Conservation (phyloP, 208 protist genomes). For the Leptomonas pyrrhocoris region DNA sequence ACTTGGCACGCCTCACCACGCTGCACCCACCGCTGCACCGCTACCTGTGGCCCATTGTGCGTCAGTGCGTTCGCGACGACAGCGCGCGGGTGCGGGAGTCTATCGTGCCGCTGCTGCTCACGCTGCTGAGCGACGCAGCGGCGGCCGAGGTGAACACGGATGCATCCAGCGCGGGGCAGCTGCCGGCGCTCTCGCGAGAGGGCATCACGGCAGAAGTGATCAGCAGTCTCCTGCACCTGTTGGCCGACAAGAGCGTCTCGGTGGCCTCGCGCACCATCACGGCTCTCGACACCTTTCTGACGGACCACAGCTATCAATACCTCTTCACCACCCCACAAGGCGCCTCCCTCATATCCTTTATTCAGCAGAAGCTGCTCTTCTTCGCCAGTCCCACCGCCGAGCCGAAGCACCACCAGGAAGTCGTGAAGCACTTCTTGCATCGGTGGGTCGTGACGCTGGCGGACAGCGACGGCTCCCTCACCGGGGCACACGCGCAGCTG, state of each 20-base stretch:
- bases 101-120: conserved; percentile 75
- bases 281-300: conserved; percentile 74
- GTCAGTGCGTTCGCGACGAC: conserved; percentile 69
- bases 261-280: conserved; percentile 76
- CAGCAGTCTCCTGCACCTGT: conserved; percentile 74
- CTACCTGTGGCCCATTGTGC: conserved; percentile 73
- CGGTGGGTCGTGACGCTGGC: conserved; percentile 62
- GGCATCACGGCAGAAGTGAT: conserved; percentile 52
- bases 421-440: conserved; percentile 67
- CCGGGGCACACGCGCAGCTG: conserved; percentile 39
- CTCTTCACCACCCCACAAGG: conserved; percentile 46
- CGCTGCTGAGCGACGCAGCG: conserved; percentile 42
- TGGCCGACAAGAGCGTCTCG: conserved; percentile 68
- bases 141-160: conserved; percentile 1
- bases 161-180: neutral
- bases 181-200: conserved; percentile 13
- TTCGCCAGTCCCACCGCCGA: conserved; percentile 27
- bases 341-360: conserved; percentile 54
- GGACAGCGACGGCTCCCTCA: conserved; percentile 37
- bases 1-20: conserved; percentile 58
- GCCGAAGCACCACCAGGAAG: conserved; percentile 41
- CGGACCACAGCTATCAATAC: conserved; percentile 35
- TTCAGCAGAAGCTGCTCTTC: conserved; percentile 67
- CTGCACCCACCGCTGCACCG: conserved; percentile 62
- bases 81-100: conserved; percentile 79